Percentiles rank a stretch among this genome's conserved stretches.
phyloP scores from a whole-genome alignment of 2,329 filamentous ascomycete species.

The Epichloe elymi region DNA sequence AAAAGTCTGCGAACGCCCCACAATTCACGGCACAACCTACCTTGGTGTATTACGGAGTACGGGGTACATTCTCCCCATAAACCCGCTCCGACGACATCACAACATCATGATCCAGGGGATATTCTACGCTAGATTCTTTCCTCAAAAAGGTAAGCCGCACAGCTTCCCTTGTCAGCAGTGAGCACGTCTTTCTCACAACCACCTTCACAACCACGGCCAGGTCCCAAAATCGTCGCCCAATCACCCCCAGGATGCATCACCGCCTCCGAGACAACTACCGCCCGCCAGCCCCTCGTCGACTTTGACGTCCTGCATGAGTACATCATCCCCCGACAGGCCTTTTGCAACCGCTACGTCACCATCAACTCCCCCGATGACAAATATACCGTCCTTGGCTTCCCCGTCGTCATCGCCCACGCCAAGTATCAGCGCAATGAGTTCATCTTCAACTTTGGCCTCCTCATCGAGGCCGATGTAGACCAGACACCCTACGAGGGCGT shows the following conservation, averaged over 20 bases:
- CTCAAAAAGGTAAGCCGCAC: slow-evolving; percentile 39
- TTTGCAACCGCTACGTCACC: slow-evolving; percentile 82
- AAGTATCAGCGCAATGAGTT: slow-evolving; percentile 89
- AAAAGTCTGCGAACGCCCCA: too few relatives aligned
- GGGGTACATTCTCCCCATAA: too few relatives aligned
- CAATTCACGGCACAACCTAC: too few relatives aligned
- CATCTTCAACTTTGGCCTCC: slow-evolving; percentile 94
- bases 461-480: slow-evolving; percentile 54
- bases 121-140: slow-evolving; percentile 57
- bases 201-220: not conserved
- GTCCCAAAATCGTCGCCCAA: slow-evolving; percentile 33
- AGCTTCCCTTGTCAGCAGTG: too few relatives aligned
- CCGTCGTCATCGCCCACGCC: slow-evolving; percentile 71
- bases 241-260: slow-evolving; percentile 51
- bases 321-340: slow-evolving; percentile 87
- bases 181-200: too few relatives aligned
- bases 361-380: slow-evolving; percentile 57
- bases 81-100: slow-evolving; percentile 15
- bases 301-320: slow-evolving; percentile 83
- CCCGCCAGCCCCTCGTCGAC: slow-evolving; percentile 53
- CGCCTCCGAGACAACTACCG: slow-evolving; percentile 17
- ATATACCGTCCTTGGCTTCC: slow-evolving; percentile 74
- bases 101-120: slow-evolving; percentile 52
- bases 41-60: too few relatives aligned
- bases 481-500: slow-evolving; percentile 73